Conservation (phyloP, 345 rosid species). For the Hypericum androsaemum region DNA sequence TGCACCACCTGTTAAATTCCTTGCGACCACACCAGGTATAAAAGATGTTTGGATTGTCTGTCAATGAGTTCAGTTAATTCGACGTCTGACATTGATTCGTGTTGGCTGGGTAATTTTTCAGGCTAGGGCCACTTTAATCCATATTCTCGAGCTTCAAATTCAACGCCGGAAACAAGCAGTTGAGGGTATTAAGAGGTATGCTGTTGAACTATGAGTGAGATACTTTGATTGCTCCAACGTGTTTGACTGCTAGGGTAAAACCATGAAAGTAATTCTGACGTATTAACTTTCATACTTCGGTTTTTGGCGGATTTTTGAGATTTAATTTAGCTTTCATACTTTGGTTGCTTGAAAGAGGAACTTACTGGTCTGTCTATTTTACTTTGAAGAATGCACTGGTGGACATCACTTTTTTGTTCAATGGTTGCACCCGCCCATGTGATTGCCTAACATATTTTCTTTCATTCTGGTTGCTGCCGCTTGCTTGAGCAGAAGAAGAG, state of each 20-base stretch:
- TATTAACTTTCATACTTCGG: neutral
- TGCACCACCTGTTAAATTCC: conserved; percentile 94
- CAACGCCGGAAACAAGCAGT: conserved; percentile 78
- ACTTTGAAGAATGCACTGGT: too few relatives aligned
- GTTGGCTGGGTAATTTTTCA: conserved; percentile 15
- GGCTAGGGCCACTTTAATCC: conserved; percentile 95
- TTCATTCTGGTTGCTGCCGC: neutral
- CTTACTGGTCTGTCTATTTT: too few relatives aligned
- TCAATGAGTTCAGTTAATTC: neutral
- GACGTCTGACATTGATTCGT: conserved; percentile 4
- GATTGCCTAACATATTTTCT: neutral
- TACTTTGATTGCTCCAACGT: too few relatives aligned
- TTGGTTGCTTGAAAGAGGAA: too few relatives aligned
- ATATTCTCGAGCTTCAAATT: conserved; percentile 82
- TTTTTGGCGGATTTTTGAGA: neutral
- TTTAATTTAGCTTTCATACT: too few relatives aligned
- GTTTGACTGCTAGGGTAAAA: too few relatives aligned
- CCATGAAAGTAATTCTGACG: neutral
- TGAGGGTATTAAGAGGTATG: conserved; percentile 83
- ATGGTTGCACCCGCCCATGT: neutral
- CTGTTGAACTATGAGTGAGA: neutral
- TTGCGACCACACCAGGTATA: conserved; percentile 93
- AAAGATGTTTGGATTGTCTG: conserved; percentile 7
- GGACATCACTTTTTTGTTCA: neutral
- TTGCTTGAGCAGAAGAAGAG: conserved; percentile 51